Percentiles rank a stretch among this genome's conserved stretches.
phyloP scores from a whole-genome alignment of 768 basidiomycete genomes.

The Boletellus ananiceps region DNA sequence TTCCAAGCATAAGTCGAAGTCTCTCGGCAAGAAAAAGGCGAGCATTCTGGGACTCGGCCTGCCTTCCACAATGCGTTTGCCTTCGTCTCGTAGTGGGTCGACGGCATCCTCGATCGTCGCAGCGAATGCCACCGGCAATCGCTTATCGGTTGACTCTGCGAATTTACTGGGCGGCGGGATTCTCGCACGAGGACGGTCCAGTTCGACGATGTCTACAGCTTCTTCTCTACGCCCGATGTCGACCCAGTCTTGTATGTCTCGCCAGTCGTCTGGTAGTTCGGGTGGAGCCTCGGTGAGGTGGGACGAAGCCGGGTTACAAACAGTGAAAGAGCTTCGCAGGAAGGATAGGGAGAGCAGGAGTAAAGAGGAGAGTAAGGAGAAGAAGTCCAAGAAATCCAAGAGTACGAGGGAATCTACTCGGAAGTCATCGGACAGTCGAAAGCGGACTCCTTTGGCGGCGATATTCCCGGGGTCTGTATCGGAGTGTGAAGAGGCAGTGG shows the following conservation, averaged over 20 bases:
- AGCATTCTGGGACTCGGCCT: constrained; percentile 59
- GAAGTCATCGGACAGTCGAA: constrained; percentile 46
- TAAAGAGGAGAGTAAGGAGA: constrained; percentile 33
- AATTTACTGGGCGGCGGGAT: constrained; percentile 28
- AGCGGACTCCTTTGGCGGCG: constrained; percentile 49
- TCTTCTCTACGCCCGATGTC: constrained; percentile 49
- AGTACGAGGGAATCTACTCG: constrained; percentile 35
- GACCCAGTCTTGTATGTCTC: constrained; percentile 36
- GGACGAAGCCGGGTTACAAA: constrained; percentile 48
- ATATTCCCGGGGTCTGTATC: constrained; percentile 50
- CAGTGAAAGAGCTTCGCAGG: constrained; percentile 44
- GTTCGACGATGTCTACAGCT: constrained; percentile 37
- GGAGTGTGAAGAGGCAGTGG: constrained; percentile 12
- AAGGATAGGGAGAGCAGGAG: constrained; percentile 34
- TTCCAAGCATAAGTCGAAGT: constrained; percentile 26
- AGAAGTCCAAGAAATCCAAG: constrained; percentile 29
- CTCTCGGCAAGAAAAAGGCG: constrained; percentile 52
- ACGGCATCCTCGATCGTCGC: constrained; percentile 32
- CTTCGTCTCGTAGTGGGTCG: constrained; percentile 33
- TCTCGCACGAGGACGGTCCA: constrained; percentile 31
- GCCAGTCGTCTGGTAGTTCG: constrained; percentile 40
- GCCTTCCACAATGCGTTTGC: constrained; percentile 51
- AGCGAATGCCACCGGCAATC: constrained; percentile 5
- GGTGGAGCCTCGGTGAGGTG: constrained; percentile 42
- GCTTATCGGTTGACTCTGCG: constrained; percentile 33